Evolutionary conservation across 129 eudicot genomes (phyloP).

Genomic region (Gnaphalium uliginosum): DNA sequence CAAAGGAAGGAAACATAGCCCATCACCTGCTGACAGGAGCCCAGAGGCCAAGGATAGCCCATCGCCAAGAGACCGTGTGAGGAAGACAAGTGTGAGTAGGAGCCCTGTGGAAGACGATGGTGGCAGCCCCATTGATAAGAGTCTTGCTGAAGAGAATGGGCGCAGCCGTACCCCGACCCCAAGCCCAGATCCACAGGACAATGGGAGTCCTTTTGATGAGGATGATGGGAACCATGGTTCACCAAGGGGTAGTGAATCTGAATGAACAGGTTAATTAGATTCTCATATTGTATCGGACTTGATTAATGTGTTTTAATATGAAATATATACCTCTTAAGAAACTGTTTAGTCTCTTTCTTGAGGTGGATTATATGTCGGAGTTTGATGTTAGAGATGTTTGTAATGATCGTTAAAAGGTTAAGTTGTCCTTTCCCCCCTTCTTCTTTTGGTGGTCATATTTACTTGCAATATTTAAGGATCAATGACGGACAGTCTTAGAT

Average conservation of each 20-base stretch:
- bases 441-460: too few species aligned
- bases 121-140: slow-evolving; percentile 25
- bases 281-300: neutral
- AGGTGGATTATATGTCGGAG: too few species aligned
- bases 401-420: too few species aligned
- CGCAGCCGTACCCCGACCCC: slow-evolving; percentile 47
- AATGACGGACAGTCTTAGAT: too few species aligned
- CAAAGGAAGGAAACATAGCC: slow-evolving; percentile 48
- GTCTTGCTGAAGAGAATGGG: slow-evolving; percentile 52
- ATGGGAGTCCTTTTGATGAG: slow-evolving; percentile 44
- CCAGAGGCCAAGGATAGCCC: slow-evolving; percentile 39
- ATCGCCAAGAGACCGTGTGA: slow-evolving; percentile 38
- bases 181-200: slow-evolving; percentile 46
- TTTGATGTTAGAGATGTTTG: too few species aligned
- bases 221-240: slow-evolving; percentile 50
- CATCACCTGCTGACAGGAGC: neutral
- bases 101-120: slow-evolving; percentile 31
- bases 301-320: neutral
- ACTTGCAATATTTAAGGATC: too few species aligned
- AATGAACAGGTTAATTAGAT: neutral
- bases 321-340: neutral
- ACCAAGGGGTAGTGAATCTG: slow-evolving; percentile 56
- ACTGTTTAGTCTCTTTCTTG: too few species aligned
- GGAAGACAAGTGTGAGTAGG: slow-evolving; percentile 21
- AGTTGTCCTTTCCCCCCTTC: too few species aligned